Base-by-base conservation (phyloP, 2,329 filamentous ascomycete genomes). In the Cytospora piceicola region DNA sequence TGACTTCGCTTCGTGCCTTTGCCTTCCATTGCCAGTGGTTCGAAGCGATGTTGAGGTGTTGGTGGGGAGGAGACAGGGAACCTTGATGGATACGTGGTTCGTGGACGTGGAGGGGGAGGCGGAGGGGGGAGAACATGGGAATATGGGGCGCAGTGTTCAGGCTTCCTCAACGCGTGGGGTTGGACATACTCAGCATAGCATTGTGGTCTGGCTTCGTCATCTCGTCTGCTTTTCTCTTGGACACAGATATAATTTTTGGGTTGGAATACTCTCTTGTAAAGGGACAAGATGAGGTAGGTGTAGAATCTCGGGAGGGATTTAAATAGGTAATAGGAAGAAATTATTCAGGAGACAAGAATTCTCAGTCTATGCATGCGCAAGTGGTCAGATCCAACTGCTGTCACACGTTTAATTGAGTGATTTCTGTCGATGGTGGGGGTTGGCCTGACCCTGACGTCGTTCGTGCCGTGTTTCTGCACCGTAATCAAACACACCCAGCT, bases 181-280 rank as follows among this genome's bases (percentile, higher is more conserved):
- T 71, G 69, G 77, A 85, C 84, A 77, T 85, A 86, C 83, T 87
- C 76, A 87, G 82, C 78, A 85, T 87, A 73, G 84, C 85, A 77
- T 87, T 87, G 63, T 87, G 84, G 70, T 84, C 82, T 73, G 83
- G 81, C 73, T 81, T 81, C 76, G 82, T 79, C 81, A 84, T 85
- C 73, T 72, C 77, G 75, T 71, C 64, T 67, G 61, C 34, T 61
- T 67, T 68, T 66, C 63, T 68, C 59, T 68, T 68, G 36, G 66
- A 68, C 66, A 66, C 66, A n/a, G 56, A 36, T 36, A 20, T 17
- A 14, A 8, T 12, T 20, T 15, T 42, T 32, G 32, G 55, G 51
- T 63, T 39, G 42, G 20, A 32, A 51, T 56, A 17, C n/a, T 54
- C 55, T 32, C 17, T 49, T 42, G 24, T 22, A 22, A 22, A 53